Conservation (phyloP, 2,329 filamentous ascomycete species). For the Ceratocystis alfenasii region DNA sequence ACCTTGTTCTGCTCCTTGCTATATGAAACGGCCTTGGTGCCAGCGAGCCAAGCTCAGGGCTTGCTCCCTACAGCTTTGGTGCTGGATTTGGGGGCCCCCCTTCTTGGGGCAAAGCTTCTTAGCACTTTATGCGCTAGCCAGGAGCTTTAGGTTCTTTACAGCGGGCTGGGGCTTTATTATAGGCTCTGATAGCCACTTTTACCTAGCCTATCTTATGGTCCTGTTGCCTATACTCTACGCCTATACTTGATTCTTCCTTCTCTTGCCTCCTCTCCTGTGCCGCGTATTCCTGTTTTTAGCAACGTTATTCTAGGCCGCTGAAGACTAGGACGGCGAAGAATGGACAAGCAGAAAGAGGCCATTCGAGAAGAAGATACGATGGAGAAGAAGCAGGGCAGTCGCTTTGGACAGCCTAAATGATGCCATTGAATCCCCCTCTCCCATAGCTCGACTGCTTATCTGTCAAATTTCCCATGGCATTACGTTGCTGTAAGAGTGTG, state of each 20-base stretch:
- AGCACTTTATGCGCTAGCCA: no score
- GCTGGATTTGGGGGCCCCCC: neutral
- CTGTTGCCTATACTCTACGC: no score
- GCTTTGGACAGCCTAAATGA: no score
- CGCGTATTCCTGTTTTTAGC: neutral
- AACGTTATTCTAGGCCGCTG: neutral
- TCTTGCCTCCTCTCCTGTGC: neutral
- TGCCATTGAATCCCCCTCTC: no score
- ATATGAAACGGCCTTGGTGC: neutral
- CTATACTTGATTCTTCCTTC: no score
- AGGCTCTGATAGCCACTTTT: no score
- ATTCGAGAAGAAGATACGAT: neutral
- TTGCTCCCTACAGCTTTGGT: neutral
- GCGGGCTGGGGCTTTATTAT: no score
- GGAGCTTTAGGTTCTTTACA: no score
- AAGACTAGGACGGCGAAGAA: no score
- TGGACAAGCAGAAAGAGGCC: neutral
- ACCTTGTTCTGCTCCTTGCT: neutral
- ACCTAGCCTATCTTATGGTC: no score
- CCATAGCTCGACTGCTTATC: neutral
- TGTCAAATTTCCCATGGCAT: neutral
- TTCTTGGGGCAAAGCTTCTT: no score
- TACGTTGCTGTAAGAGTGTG: neutral
- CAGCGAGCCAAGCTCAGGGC: neutral
- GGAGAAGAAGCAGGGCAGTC: no score